phyloP scores from a whole-genome alignment of 192 early-diverging fungal genomes.

The Entophlyctis luteolus region DNA sequence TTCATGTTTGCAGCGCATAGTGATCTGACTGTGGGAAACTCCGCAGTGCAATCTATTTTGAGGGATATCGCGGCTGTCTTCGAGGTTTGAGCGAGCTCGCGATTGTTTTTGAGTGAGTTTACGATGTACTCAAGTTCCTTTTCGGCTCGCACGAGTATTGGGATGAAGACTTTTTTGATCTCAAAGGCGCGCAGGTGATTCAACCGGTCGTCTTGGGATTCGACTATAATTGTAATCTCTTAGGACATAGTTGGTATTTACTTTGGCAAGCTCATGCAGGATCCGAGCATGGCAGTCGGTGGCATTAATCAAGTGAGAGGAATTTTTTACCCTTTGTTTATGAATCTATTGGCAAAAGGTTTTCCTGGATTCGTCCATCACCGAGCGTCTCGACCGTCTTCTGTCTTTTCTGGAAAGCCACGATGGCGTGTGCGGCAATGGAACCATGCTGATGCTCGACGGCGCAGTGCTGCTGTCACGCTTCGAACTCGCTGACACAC shows the following conservation, averaged over 20 bases:
- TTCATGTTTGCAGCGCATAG: conserved; percentile 58
- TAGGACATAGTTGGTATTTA: conserved; percentile 48
- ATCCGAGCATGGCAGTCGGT: conserved; percentile 47
- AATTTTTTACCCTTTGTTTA: not conserved
- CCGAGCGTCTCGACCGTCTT: conserved; percentile 57
- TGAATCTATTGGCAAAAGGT: conserved; percentile 33
- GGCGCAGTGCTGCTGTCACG: conserved; percentile 52
- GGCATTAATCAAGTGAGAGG: conserved; percentile 50
- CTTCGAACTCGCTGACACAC: conserved; percentile 49
- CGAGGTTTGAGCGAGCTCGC: conserved; percentile 28
- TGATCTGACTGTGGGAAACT: conserved; percentile 42
- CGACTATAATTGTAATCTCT: not conserved
- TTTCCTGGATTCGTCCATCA: conserved; percentile 39
- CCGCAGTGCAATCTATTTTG: conserved; percentile 49
- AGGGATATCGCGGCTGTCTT: conserved; percentile 53
- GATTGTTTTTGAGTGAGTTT: not conserved
- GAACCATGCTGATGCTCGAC: conserved; percentile 56
- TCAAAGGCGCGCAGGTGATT: conserved; percentile 53
- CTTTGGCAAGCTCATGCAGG: conserved; percentile 43
- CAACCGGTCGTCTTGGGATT: not conserved
- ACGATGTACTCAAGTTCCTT: conserved; percentile 37
- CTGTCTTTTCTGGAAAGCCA: conserved; percentile 58
- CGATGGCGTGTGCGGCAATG: conserved; percentile 59
- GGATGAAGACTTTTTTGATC: conserved; percentile 60
- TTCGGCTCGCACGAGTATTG: conserved; percentile 53